Evolutionary conservation across 805 yeast genomes (phyloP).

Genomic region (Hyphopichia homilentoma): DNA sequence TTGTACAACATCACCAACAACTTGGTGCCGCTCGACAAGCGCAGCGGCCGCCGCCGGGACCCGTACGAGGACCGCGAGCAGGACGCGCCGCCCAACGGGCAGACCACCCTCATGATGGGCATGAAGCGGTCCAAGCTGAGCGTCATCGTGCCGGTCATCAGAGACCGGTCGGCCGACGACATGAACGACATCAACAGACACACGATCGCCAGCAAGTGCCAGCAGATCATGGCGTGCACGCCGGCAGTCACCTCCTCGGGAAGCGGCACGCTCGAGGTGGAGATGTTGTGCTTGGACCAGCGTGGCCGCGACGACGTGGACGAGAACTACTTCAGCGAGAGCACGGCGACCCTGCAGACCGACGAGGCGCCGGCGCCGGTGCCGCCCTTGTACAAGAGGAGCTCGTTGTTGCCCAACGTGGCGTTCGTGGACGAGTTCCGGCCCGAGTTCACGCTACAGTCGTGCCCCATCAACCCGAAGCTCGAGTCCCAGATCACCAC

Average conservation of each 20-base stretch:
- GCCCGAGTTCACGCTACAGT: conserved; percentile 52
- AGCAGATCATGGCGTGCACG: no score
- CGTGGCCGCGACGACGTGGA: conserved; percentile 1
- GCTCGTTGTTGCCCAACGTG: conserved; percentile 27
- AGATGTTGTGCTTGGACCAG: conserved; percentile 1
- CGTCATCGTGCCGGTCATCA: conserved; percentile 20
- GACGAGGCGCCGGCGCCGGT: conserved; percentile 3
- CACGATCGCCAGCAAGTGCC: not conserved
- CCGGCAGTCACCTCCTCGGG: no score
- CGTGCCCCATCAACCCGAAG: conserved; percentile 49
- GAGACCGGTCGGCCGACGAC: conserved; percentile 19
- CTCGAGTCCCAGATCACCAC: conserved; percentile 45
- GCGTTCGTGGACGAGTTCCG: conserved; percentile 49
- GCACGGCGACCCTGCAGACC: not conserved
- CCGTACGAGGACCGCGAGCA: no score
- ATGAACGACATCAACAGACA: conserved; percentile 12
- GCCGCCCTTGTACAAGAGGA: conserved; percentile 9
- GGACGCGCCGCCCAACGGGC: no score
- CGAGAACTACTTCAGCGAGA: conserved; percentile 6
- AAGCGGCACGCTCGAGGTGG: conserved; percentile 6
- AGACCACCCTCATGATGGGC: no score
- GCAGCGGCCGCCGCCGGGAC: no score
- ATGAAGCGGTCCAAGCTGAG: conserved; percentile 19
- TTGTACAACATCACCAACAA: conserved; percentile 7
- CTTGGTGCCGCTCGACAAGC: conserved; percentile 8